These are phyloP conservation scores for Pyrenophora teres DNA, from an alignment of 2,329 filamentous ascomycete species.

Conservation along the genomic window DNA sequence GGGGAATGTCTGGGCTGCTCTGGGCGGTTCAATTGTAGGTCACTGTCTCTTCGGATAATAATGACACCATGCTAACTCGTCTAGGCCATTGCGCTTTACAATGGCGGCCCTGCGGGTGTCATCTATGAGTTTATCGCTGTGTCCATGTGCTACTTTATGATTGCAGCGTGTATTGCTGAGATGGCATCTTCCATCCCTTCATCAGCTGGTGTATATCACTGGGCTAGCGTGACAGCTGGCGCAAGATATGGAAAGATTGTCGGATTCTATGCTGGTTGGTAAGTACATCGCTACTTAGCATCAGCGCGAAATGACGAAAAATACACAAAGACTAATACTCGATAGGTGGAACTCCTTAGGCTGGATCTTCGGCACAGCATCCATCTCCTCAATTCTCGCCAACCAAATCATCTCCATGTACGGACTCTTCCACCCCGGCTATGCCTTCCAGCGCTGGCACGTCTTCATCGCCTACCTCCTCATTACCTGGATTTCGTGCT, in stretches of 20 bases:
- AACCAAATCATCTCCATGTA: slow-evolving; percentile 57
- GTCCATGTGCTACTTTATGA: slow-evolving; percentile 57
- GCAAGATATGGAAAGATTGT: slow-evolving; percentile 52
- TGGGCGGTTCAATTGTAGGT: slow-evolving; percentile 55
- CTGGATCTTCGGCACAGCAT: slow-evolving; percentile 55
- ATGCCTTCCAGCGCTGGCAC: slow-evolving; percentile 55
- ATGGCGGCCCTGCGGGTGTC: slow-evolving; percentile 54
- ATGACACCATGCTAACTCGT: not conserved
- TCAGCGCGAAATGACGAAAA: not conserved
- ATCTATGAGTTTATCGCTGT: slow-evolving; percentile 56
- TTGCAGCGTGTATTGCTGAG: slow-evolving; percentile 58
- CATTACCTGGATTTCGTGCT: slow-evolving; percentile 54
- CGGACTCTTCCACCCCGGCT: slow-evolving; percentile 54
- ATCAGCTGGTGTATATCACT: slow-evolving; percentile 57
- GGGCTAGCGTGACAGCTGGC: slow-evolving; percentile 57
- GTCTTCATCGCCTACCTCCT: slow-evolving; percentile 57
- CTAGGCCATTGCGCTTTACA: slow-evolving; percentile 49
- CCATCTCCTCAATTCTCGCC: slow-evolving; percentile 51
- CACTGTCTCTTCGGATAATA: not conserved
- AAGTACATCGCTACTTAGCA: slow-evolving; percentile 8
- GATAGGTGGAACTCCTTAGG: slow-evolving; percentile 57
- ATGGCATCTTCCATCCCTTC: slow-evolving; percentile 54
- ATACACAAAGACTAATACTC: not conserved
- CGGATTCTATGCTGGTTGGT: slow-evolving; percentile 58
- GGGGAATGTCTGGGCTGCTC: slow-evolving; percentile 51